These are phyloP conservation scores for Backusella westeae DNA, from an alignment of 192 early-diverging fungal species.

Conservation along the genomic window DNA sequence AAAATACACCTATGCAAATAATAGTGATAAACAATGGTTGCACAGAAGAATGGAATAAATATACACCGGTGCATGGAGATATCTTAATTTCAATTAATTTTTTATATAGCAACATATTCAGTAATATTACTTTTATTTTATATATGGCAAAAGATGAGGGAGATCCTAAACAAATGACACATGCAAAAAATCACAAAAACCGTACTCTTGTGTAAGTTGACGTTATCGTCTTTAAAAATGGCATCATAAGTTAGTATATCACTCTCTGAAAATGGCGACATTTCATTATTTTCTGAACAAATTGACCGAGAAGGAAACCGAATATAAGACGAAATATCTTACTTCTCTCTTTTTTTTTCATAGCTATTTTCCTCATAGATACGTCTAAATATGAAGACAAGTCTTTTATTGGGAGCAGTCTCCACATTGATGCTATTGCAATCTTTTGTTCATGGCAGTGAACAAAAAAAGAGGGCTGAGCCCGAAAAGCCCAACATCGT, in stretches of 20 bases:
- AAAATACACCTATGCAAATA: too few species aligned
- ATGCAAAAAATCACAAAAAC: too few species aligned
- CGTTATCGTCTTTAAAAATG: background rate
- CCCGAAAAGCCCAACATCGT: slow-evolving; percentile 57
- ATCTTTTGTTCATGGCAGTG: background rate
- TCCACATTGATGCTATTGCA: background rate
- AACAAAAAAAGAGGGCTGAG: background rate
- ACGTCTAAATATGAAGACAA: background rate
- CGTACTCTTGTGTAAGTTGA: too few species aligned
- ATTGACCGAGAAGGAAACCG: background rate
- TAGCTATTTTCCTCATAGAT: background rate
- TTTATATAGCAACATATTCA: too few species aligned
- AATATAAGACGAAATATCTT: background rate
- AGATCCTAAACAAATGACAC: too few species aligned
- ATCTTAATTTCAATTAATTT: too few species aligned
- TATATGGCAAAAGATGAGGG: too few species aligned
- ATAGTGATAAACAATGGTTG: too few species aligned
- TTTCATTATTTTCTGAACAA: background rate
- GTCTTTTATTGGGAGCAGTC: background rate
- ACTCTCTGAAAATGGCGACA: background rate
- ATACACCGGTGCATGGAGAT: too few species aligned
- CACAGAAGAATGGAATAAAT: too few species aligned
- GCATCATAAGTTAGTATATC: background rate
- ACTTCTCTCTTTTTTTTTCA: background rate
- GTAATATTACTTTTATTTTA: too few species aligned